Evolutionary conservation across 306 rosid species (phyloP).

Genomic region (Cucumis sativus): Cucumber_9930_V3 NC_026657.2:35780001-35780500

Average conservation of each 20-base stretch:
- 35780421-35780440: no score
- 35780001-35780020: slow-evolving; percentile 86
- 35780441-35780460: no score
- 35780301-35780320: slow-evolving; percentile 84
- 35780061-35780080: slow-evolving; percentile 73
- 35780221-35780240: slow-evolving; percentile 33
- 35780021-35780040: slow-evolving; percentile 97
- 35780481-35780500: no score
- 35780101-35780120: slow-evolving; percentile 74
- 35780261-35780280: slow-evolving; percentile 58
- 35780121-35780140: slow-evolving; percentile 90
- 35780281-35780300: slow-evolving; percentile 83
- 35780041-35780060: slow-evolving; percentile 95
- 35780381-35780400: not conserved
- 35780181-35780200: slow-evolving; percentile 7
- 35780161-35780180: slow-evolving; percentile 20
- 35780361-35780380: not conserved
- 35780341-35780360: slow-evolving; percentile 78
- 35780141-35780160: slow-evolving; percentile 80
- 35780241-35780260: slow-evolving; percentile 59
- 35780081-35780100: slow-evolving; percentile 55
- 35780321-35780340: slow-evolving; percentile 99
- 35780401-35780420: no score
- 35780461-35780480: no score
- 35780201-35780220: slow-evolving; percentile 6